These are phyloP conservation scores for Pontederia crassipes DNA, from an alignment of 176 grass and related monocot species.

Conservation along the genomic window DNA sequence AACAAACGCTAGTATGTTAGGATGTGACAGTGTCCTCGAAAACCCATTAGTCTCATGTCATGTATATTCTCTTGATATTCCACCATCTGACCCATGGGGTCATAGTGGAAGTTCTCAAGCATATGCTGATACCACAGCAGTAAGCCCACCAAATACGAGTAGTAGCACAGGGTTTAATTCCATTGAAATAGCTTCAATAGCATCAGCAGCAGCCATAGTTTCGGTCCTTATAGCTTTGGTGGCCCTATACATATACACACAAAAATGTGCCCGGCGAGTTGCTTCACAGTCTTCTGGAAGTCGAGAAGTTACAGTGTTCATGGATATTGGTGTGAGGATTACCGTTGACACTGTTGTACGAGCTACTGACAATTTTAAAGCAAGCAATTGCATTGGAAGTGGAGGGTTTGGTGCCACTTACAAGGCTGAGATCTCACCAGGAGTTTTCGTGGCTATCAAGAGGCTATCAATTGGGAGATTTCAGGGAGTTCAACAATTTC, in stretches of 20 bases:
- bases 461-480: slow-evolving; percentile 82
- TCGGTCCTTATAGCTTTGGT: slow-evolving; percentile 77
- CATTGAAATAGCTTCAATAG: slow-evolving; percentile 94
- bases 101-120: slow-evolving; percentile 10
- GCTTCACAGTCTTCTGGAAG: slow-evolving; percentile 42
- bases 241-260: slow-evolving; percentile 74
- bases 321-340: slow-evolving; percentile 69
- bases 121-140: slow-evolving; percentile 27
- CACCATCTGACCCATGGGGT: slow-evolving; percentile 9
- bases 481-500: slow-evolving; percentile 86
- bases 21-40: slow-evolving; percentile 9
- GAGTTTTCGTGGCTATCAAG: slow-evolving; percentile 85
- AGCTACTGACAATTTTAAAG: slow-evolving; percentile 69
- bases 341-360: slow-evolving; percentile 80
- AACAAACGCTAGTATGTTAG: background rate
- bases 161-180: slow-evolving; percentile 45
- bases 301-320: slow-evolving; percentile 68
- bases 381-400: slow-evolving; percentile 90
- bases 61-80: slow-evolving; percentile 26
- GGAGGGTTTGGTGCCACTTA: slow-evolving; percentile 95
- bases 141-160: slow-evolving; percentile 15
- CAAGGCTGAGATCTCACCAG: slow-evolving; percentile 89
- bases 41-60: slow-evolving; percentile 7
- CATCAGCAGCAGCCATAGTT: slow-evolving; percentile 84
- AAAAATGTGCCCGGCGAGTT: slow-evolving; percentile 50